phyloP scores from a whole-genome alignment of 73 alveolate species.

The Durusdinium trenchii region DNA sequence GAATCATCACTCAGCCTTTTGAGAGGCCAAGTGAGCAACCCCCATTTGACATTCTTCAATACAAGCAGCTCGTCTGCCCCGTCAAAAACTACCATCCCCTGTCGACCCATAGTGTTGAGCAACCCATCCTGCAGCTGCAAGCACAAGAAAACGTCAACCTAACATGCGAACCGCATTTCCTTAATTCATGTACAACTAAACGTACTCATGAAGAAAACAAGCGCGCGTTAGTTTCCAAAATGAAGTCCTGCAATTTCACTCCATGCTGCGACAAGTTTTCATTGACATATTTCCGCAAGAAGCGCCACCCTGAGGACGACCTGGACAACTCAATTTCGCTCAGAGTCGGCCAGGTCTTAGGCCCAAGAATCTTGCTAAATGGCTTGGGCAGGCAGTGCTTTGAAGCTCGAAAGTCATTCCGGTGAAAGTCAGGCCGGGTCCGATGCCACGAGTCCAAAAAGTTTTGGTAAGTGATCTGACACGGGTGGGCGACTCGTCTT shows the following conservation, averaged over 20 bases:
- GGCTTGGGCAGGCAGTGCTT: background rate
- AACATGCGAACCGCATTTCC: background rate
- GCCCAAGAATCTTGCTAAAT: background rate
- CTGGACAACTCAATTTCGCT: background rate
- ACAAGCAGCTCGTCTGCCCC: background rate
- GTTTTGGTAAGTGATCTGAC: background rate
- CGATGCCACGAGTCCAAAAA: background rate
- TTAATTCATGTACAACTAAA: background rate
- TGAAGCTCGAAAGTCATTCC: background rate
- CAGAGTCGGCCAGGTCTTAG: background rate
- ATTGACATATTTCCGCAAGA: background rate
- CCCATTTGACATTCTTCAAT: background rate
- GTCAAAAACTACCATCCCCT: background rate
- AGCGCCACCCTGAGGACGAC: background rate
- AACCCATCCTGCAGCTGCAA: slow-evolving; percentile 20
- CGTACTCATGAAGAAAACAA: background rate
- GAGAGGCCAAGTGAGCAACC: background rate
- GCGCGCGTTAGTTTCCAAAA: background rate
- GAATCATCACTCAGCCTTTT: background rate
- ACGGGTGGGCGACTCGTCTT: background rate
- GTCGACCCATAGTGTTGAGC: background rate
- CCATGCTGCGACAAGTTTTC: background rate
- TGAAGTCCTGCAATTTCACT: background rate
- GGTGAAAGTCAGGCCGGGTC: background rate
- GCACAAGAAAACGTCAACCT: background rate